phyloP scores from a whole-genome alignment of 2,329 filamentous ascomycete species.

The Karstenula rhodostoma region DNA sequence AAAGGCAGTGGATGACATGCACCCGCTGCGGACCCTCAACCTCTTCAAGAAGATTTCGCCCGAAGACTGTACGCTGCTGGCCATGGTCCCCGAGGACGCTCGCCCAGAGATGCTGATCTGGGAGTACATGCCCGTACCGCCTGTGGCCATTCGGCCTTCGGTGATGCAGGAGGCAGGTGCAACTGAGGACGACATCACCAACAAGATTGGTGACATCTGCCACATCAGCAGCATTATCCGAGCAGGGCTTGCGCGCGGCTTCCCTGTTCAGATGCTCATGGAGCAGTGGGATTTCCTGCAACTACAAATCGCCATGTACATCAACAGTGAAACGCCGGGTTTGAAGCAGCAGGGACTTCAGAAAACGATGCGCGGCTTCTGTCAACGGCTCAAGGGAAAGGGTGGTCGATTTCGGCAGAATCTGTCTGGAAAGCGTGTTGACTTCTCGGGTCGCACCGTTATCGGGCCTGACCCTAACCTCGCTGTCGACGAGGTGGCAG shows the following conservation, averaged over 20 bases:
- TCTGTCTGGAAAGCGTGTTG: conserved; percentile 95
- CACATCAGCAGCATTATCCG: conserved; percentile 89
- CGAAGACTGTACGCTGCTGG: conserved; percentile 88
- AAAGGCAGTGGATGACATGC: conserved; percentile 93
- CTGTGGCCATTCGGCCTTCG: conserved; percentile 91
- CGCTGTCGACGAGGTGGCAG: conserved; percentile 90
- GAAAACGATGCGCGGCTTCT: conserved; percentile 91
- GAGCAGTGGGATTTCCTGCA: conserved; percentile 99
- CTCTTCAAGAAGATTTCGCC: conserved; percentile 88
- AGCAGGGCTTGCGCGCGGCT: conserved; percentile 81
- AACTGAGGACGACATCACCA: conserved; percentile 95
- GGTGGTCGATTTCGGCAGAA: conserved; percentile 98
- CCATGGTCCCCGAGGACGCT: conserved; percentile 84
- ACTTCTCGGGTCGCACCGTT: conserved; percentile 96
- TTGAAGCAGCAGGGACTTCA: conserved; percentile 87
- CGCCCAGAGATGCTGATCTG: conserved; percentile 97
- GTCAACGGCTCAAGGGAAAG: conserved; percentile 94
- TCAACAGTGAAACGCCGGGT: conserved; percentile 94
- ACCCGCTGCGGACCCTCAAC: conserved; percentile 86
- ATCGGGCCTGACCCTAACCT: conserved; percentile 97
- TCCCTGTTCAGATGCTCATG: conserved; percentile 88
- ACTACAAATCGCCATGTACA: conserved; percentile 94
- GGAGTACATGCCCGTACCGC: conserved; percentile 94
- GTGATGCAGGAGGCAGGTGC: conserved; percentile 92
- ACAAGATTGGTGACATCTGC: conserved; percentile 95